Evolutionary conservation across 2,329 filamentous ascomycete species (phyloP).

Genomic region (Trichoderma hamatum): DNA sequence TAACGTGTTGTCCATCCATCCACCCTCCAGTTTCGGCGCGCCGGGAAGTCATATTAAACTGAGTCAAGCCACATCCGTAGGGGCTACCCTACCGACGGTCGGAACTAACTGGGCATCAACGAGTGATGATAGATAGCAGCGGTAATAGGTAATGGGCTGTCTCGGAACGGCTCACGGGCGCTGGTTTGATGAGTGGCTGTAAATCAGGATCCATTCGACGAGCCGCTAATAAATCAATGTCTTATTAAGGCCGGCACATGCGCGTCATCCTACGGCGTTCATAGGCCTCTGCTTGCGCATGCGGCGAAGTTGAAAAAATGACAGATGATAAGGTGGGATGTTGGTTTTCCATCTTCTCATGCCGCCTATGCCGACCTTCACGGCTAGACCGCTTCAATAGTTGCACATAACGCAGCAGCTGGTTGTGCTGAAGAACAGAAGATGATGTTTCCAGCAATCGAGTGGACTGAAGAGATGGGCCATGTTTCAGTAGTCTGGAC

Average conservation of each 20-base stretch:
- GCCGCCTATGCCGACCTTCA: not conserved
- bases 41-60: not conserved
- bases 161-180: constrained; percentile 14
- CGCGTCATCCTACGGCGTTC: constrained; percentile 10
- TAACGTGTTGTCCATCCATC: not conserved
- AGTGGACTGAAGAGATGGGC: not conserved
- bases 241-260: constrained; percentile 7
- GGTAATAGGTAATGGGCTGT: not conserved
- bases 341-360: not conserved
- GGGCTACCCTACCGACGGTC: not conserved
- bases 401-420: not conserved
- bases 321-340: constrained; percentile 6
- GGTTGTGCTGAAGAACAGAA: not conserved
- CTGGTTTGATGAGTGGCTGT: constrained; percentile 17
- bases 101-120: constrained; percentile 15
- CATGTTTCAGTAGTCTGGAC: constrained; percentile 8
- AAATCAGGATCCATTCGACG: not conserved
- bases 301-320: constrained; percentile 12
- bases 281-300: constrained; percentile 3
- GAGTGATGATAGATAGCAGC: not conserved
- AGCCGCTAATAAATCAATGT: constrained; percentile 6
- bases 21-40: not conserved
- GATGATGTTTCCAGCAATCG: not conserved
- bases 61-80: not conserved
- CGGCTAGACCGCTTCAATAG: not conserved